Percentiles rank a stretch among this genome's conserved stretches.
These are phyloP conservation scores for Clitocybe nebularis DNA, from an alignment of 1,284 basidiomycete genomes.

Conservation along the genomic window DNA sequence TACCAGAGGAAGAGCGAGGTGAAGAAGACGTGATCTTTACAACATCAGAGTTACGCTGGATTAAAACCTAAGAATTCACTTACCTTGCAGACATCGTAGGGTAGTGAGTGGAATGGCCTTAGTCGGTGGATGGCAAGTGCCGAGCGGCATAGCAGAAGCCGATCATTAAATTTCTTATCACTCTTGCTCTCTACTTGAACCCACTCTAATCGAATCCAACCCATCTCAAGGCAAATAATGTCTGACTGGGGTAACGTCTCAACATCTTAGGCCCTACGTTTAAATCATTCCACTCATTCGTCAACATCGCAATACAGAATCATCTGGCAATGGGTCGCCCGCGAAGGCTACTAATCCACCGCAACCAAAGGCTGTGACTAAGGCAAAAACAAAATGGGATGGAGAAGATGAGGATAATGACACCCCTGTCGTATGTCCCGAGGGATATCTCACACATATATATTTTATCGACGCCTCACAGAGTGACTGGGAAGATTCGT, in stretches of 20 bases:
- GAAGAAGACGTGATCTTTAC: slow-evolving; percentile 40
- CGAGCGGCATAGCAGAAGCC: slow-evolving; percentile 6
- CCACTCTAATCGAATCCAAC: slow-evolving; percentile 5
- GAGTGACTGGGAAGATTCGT: slow-evolving; percentile 93
- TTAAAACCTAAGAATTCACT: too few species aligned
- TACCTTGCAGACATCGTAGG: slow-evolving; percentile 12
- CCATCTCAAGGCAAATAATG: slow-evolving; percentile 19
- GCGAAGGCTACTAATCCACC: slow-evolving; percentile 32
- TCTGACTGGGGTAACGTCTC: slow-evolving; percentile 32
- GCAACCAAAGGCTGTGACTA: slow-evolving; percentile 38
- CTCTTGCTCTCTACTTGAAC: slow-evolving; percentile 1
- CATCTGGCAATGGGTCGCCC: slow-evolving; percentile 42
- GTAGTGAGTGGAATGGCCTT: slow-evolving; percentile 3
- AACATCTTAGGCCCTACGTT: slow-evolving; percentile 4
- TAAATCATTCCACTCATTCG: slow-evolving; percentile 7
- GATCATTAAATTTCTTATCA: background rate
- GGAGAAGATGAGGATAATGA: slow-evolving; percentile 86
- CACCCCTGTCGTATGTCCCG: slow-evolving; percentile 46
- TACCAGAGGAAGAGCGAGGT: slow-evolving; percentile 60
- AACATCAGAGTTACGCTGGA: background rate
- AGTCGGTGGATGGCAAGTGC: slow-evolving; percentile 14
- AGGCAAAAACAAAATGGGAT: slow-evolving; percentile 66
- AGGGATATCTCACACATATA: background rate
- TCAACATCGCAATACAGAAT: slow-evolving; percentile 25
- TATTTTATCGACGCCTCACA: slow-evolving; percentile 28